Base-by-base conservation (phyloP, 2,329 filamentous ascomycete genomes). In the Ascochyta koolunga region DNA sequence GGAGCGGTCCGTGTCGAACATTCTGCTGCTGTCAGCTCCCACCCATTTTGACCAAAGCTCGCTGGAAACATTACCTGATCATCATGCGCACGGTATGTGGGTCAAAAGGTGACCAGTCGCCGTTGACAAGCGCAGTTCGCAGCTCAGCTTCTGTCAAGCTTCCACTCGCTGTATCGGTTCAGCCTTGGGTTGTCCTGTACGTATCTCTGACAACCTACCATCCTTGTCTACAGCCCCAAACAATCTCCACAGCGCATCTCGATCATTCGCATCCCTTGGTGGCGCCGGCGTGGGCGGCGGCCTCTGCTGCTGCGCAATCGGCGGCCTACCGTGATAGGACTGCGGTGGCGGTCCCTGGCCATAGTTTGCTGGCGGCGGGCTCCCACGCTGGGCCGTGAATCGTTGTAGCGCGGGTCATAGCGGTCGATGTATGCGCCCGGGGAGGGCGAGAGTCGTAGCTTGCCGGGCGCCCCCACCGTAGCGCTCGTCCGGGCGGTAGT, bases 61-160 rank as follows among this genome's bases (percentile, higher is more conserved):
- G 39, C 13, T 1, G 29, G 10, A 15, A 22, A 6, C 22, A 4
- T 18, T 61, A 74, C 71, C 69, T 89, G 64, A 99, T 97, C 93
- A 99, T 97, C 91, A 98, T 96, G 70, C 89, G 89, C 61, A 98
- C 93, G 1, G 95, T 99, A 67, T 96, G 90, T 4, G 87, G 83
- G 76, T 99, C 93, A 74, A 99, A 99, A 4, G 91, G 86, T 1
- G 91, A 91, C 86, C 91, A 97, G 81, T 99, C 95, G 50, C 93
- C 93, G 72, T 99, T 99, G 55, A 98, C 93, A 5, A 99, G 86
- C 18, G 95, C 95, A 1, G 90, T 88, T 9, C 90, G 89, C 36
- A 99, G 87, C 76, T 98, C 93, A 45, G 83, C 82, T 76, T 96
- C 93, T 2, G 89, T 92, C 40, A 99, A 83, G 61, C 92, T 86